These are phyloP conservation scores for Vaccinium macrocarpon DNA, from an alignment of 148 eudicot species.

Conservation along the genomic window DNA sequence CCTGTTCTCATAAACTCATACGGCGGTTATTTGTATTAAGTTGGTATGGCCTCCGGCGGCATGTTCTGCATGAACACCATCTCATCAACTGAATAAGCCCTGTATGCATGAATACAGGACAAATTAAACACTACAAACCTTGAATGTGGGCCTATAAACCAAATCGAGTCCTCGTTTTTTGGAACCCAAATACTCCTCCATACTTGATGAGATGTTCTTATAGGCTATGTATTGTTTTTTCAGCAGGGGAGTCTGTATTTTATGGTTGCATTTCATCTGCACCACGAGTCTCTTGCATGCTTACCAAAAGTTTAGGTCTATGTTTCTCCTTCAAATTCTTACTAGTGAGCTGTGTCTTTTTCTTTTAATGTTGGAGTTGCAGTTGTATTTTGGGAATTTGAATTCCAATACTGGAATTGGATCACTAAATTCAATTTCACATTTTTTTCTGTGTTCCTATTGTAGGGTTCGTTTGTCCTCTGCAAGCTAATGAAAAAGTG, in stretches of 20 bases:
- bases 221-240: not conserved
- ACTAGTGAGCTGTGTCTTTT: not conserved
- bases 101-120: not conserved
- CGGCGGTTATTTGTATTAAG: not conserved
- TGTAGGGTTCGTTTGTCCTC: conserved; percentile 74
- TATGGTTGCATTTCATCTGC: not conserved
- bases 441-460: not conserved
- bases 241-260: not conserved
- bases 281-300: not conserved
- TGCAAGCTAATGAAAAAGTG: conserved; percentile 79
- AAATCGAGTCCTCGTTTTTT: not conserved
- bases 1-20: not conserved
- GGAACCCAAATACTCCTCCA: not conserved
- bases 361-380: not conserved
- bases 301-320: not conserved
- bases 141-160: not conserved
- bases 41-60: not conserved
- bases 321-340: not conserved
- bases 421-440: not conserved
- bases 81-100: not conserved
- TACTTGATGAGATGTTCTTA: not conserved
- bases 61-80: not conserved
- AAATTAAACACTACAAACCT: not conserved
- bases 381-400: not conserved
- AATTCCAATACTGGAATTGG: not conserved